Evolutionary conservation across 352 stramenopile genomes (phyloP).

Genomic region (Globisporangium uncinulatum): DNA sequence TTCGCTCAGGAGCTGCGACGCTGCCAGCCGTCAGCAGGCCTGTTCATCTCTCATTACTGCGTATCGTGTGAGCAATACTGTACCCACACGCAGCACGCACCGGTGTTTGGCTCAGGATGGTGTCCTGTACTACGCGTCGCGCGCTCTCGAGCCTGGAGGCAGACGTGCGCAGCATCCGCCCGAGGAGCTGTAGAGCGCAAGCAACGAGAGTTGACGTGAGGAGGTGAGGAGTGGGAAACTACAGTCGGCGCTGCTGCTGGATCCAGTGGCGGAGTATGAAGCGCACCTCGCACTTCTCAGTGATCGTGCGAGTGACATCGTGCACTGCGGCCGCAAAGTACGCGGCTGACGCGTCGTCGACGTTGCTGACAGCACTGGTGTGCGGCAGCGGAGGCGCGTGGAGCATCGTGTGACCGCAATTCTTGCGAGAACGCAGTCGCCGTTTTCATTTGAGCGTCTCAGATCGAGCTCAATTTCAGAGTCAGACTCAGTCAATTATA

Average conservation of each 20-base stretch:
- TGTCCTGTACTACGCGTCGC: conserved; percentile 34
- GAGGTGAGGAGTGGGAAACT: too few relatives aligned
- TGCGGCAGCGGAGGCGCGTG: neutral
- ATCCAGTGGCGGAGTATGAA: neutral
- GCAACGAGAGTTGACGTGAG: too few relatives aligned
- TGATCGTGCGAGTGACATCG: conserved; percentile 60
- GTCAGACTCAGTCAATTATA: neutral
- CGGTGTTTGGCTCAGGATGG: conserved; percentile 53
- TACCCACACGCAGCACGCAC: conserved; percentile 14
- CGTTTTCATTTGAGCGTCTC: too few relatives aligned
- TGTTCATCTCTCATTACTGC: too few relatives aligned
- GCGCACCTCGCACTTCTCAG: conserved; percentile 62
- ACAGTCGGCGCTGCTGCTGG: too few relatives aligned
- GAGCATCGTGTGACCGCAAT: neutral
- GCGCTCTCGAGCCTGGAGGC: conserved; percentile 52
- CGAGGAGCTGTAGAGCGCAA: conserved; percentile 33
- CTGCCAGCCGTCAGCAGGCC: too few relatives aligned
- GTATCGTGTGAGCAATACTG: neutral
- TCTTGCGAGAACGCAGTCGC: neutral
- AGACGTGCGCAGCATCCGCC: conserved; percentile 58
- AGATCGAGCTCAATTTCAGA: neutral
- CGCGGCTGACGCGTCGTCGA: conserved; percentile 2
- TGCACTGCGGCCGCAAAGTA: conserved; percentile 50
- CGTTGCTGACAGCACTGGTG: neutral
- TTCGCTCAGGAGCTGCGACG: conserved; percentile 50